phyloP scores from a whole-genome alignment of 352 stramenopile genomes.

The Phytophthora syringae region DNA sequence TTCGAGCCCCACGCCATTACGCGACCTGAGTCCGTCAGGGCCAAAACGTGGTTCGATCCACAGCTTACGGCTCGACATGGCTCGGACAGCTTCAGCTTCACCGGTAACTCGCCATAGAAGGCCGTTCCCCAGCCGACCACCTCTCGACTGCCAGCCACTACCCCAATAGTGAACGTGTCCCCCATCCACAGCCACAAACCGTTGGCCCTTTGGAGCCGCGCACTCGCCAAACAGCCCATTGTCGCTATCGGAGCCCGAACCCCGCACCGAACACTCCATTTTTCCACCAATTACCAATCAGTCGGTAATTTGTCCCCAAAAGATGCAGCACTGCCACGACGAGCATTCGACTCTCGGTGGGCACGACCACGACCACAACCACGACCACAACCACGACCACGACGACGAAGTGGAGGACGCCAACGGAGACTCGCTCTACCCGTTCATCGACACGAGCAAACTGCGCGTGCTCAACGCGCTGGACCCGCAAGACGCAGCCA shows the following conservation, averaged over 20 bases:
- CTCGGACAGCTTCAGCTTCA: constrained; percentile 28
- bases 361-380: constrained; percentile 57
- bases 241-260: constrained; percentile 10
- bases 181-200: constrained; percentile 40
- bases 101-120: constrained; percentile 71
- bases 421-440: constrained; percentile 82
- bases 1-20: constrained; percentile 73
- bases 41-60: constrained; percentile 65
- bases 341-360: constrained; percentile 56
- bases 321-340: constrained; percentile 73
- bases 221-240: constrained; percentile 58
- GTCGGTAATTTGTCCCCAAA: no score
- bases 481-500: constrained; percentile 57
- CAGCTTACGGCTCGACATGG: constrained; percentile 55
- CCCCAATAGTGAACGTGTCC: constrained; percentile 65
- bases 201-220: constrained; percentile 4
- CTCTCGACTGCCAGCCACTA: constrained; percentile 31
- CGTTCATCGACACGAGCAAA: constrained; percentile 89
- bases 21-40: constrained; percentile 39
- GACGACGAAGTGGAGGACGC: constrained; percentile 72
- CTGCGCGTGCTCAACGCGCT: constrained; percentile 80
- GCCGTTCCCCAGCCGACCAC: constrained; percentile 66
- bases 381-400: constrained; percentile 62
- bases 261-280: constrained; percentile 32
- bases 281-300: constrained; percentile 39